A percentile compares a stretch with the other conserved stretches of the same genome.
These are phyloP conservation scores for Dothiorella sarmentorum DNA, from an alignment of 2,329 filamentous ascomycete species.

Conservation along the genomic window DNA sequence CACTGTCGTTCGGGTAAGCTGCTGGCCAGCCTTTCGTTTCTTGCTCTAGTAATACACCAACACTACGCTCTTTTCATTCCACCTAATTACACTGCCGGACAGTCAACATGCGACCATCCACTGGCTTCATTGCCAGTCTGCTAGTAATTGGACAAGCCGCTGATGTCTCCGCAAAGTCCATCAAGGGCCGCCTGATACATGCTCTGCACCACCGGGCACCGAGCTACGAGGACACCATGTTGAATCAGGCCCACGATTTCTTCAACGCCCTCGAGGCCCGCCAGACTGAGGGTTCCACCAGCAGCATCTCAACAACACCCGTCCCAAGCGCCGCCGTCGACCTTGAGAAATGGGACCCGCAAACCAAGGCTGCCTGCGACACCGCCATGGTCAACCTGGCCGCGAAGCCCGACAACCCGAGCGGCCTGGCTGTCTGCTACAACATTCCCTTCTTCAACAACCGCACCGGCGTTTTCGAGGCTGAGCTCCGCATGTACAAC, in stretches of 20 bases:
- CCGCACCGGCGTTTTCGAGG: conserved; percentile 66
- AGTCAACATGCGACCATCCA: conserved; percentile 32
- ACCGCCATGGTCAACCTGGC: conserved; percentile 54
- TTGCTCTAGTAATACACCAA: conserved; percentile 32
- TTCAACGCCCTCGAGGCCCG: conserved; percentile 33
- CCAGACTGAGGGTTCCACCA: conserved; percentile 25
- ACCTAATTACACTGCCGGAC: neutral
- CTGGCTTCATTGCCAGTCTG: conserved; percentile 29
- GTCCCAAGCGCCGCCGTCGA: conserved; percentile 6
- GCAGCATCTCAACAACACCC: conserved; percentile 2
- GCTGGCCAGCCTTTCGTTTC: conserved; percentile 14
- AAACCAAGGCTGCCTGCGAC: conserved; percentile 55
- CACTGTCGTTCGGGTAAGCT: conserved; percentile 8
- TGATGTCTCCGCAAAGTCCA: conserved; percentile 3
- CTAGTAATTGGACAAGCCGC: conserved; percentile 28
- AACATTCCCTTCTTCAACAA: conserved; percentile 71
- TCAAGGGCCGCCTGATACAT: neutral
- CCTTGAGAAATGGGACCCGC: conserved; percentile 33
- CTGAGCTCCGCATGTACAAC: conserved; percentile 72
- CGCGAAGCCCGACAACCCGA: conserved; percentile 63
- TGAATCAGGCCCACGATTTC: conserved; percentile 11
- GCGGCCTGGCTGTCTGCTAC: conserved; percentile 77
- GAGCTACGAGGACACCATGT: conserved; percentile 24
- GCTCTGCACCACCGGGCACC: conserved; percentile 32
- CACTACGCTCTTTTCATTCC: conserved; percentile 30